Conservation (phyloP, 768 basidiomycete species). For the Podaxis mareebaensis region DNA sequence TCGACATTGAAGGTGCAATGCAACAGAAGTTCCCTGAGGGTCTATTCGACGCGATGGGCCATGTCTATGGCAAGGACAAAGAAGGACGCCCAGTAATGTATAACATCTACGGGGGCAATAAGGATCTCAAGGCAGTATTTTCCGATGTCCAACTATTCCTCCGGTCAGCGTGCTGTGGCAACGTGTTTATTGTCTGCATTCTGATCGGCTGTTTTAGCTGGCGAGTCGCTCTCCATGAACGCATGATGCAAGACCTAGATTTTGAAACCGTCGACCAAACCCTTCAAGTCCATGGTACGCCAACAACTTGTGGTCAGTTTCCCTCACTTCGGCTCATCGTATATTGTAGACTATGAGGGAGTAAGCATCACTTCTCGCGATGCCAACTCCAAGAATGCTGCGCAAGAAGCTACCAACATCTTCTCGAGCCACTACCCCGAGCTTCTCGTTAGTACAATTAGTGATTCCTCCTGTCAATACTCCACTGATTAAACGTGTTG, state of each 20-base stretch:
- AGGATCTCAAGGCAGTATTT: conserved; percentile 71
- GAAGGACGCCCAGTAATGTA: conserved; percentile 73
- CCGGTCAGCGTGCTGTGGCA: conserved; percentile 40
- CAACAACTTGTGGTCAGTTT: background rate
- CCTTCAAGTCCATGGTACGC: conserved; percentile 69
- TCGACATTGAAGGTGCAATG: conserved; percentile 58
- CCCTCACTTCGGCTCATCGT: no score
- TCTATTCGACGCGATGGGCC: conserved; percentile 63
- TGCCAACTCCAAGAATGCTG: conserved; percentile 76
- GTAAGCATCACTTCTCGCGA: conserved; percentile 65
- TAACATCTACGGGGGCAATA: conserved; percentile 75
- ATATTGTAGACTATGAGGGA: conserved; percentile 67
- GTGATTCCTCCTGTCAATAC: background rate
- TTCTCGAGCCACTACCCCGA: conserved; percentile 82
- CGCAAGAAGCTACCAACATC: conserved; percentile 70
- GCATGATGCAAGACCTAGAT: conserved; percentile 60
- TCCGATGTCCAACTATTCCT: conserved; percentile 76
- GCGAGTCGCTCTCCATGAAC: conserved; percentile 80
- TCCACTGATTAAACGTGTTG: conserved; percentile 26
- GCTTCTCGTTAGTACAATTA: conserved; percentile 51
- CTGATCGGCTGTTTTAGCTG: conserved; percentile 46
- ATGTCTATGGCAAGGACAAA: conserved; percentile 70
- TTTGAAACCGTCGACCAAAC: conserved; percentile 74
- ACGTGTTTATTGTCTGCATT: background rate
- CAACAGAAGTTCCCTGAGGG: conserved; percentile 64